A percentile compares a stretch with the other conserved stretches of the same genome.
Conservation (phyloP, 768 basidiomycete genomes). For the Lactarius deliciosus region DNA sequence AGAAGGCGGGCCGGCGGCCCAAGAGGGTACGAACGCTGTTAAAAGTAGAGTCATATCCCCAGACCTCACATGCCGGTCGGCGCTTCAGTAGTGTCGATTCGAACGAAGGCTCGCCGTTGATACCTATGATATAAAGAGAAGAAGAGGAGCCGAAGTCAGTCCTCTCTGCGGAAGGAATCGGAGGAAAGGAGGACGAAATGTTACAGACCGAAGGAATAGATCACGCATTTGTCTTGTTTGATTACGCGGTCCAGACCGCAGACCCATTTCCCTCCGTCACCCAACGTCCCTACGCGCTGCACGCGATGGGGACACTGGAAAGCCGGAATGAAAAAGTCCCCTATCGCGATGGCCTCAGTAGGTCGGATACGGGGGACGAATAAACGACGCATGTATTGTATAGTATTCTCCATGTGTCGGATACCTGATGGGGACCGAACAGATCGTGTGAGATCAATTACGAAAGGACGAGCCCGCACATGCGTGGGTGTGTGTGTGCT, state of each 20-base stretch:
- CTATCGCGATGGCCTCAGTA: background rate
- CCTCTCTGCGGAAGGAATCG: too few species aligned
- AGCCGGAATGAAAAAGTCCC: slow-evolving; percentile 53
- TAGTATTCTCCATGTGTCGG: slow-evolving; percentile 3
- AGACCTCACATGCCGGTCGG: slow-evolving; percentile 40
- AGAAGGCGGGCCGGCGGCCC: too few species aligned
- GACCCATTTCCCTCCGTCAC: too few species aligned
- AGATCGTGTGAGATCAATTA: background rate
- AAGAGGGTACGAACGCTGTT: slow-evolving; percentile 34
- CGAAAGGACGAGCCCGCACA: background rate
- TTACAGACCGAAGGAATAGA: too few species aligned
- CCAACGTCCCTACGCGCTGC: slow-evolving; percentile 33
- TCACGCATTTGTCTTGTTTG: too few species aligned
- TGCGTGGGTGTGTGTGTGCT: too few species aligned
- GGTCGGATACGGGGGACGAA: background rate
- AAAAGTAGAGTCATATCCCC: slow-evolving; percentile 46
- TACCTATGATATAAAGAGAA: too few species aligned
- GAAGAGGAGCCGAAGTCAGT: too few species aligned
- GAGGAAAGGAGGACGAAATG: too few species aligned
- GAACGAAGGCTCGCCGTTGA: too few species aligned
- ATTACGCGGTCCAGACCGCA: too few species aligned
- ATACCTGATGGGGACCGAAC: slow-evolving; percentile 10
- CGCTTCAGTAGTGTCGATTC: slow-evolving; percentile 41
- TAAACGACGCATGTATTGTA: background rate
- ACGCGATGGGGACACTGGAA: slow-evolving; percentile 48